Evolutionary conservation across 805 yeast genomes (phyloP), one percentile per base, ranked within the genome.

Genomic region (Candida fluviatilis): DNA sequence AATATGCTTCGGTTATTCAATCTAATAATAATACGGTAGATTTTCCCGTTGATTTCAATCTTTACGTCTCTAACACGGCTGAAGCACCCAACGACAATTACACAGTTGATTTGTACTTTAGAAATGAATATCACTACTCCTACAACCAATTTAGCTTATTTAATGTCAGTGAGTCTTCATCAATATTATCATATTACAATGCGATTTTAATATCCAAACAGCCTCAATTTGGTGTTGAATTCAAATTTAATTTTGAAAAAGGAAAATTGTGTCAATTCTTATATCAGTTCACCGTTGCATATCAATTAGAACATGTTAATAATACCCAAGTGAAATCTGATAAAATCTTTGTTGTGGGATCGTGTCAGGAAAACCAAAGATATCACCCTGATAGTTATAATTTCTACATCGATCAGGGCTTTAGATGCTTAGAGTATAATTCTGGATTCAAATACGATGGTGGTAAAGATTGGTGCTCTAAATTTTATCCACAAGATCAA

Each of bases 401-500:
- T 30, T 24, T 19, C 11, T 40, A 26, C 15, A 34, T 35, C 19
- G 35, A 18, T 27, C 42, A 41, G 21, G 40, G 51, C 2, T 49
- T 38, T 34, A 43, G 47, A 41, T 49, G 53, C 36, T 46, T 41
- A 10, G 51, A 49, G 31, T 49, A 49, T 38, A 49, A 47, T 26
- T 42, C 49, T 25, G 53, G 46, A 2, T 45, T 37, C 31, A 40
- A 37, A 17, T 40, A 35, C 21, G 51, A 49, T 18, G 53, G 50
- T 19, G 50, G 50, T 21, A 37, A 37, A 32, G 48, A 49, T 37
- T 47, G 53, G 53, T 49, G 53, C 38, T 33, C 42, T 37, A 31
- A 39, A 35, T 38, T 40, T 31, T 47, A 47, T 28, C 43, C 41
- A 38, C 21, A 47, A 13, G 39, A 38, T 30, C 48, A 49, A 31